These are phyloP conservation scores for Gomphus sp. DNA, from an alignment of 1,284 basidiomycete genomes.

Conservation along the genomic window DNA sequence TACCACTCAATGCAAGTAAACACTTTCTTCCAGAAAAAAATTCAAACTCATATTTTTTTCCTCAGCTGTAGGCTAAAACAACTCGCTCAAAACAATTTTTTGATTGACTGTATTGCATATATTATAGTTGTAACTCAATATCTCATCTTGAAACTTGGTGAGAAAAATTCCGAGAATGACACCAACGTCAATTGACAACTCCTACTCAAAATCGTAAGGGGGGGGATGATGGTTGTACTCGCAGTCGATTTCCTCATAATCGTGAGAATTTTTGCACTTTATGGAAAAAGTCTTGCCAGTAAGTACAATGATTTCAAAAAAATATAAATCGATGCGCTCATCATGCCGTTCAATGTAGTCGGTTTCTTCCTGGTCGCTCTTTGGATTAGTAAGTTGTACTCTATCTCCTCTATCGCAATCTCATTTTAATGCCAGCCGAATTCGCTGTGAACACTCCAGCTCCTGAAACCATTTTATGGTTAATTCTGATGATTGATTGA, in stretches of 20 bases:
- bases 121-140: background rate
- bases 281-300: background rate
- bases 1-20: background rate
- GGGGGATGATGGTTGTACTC: background rate
- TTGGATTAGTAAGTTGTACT: background rate
- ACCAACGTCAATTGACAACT: background rate
- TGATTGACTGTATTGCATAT: background rate
- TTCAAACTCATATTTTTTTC: too few relatives aligned
- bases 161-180: background rate
- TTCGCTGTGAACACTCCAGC: background rate
- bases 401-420: background rate
- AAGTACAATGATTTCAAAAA: background rate
- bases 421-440: background rate
- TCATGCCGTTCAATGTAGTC: background rate
- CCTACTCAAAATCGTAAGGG: background rate
- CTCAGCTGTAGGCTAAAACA: background rate
- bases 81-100: background rate
- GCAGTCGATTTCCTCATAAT: background rate
- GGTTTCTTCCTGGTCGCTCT: background rate
- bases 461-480: background rate
- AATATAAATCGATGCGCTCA: background rate
- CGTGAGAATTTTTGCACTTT: background rate
- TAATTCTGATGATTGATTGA: background rate
- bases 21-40: too few relatives aligned
- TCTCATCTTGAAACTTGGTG: background rate